These are phyloP conservation scores for Nannochloropsis salina DNA, from an alignment of 108 stramenopile genomes.

Conservation along the genomic window DNA sequence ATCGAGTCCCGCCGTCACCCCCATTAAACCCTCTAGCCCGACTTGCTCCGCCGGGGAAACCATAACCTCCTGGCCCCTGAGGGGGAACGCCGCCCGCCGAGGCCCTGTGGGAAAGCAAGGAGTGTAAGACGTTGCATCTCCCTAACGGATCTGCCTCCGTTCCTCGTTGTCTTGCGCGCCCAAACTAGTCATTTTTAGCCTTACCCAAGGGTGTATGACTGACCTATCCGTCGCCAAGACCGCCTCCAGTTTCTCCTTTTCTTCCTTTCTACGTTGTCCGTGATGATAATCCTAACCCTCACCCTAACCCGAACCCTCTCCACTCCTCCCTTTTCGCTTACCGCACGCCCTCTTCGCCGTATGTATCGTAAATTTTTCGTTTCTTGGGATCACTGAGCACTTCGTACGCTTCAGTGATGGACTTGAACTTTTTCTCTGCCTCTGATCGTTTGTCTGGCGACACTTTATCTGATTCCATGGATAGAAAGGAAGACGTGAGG, in stretches of 20 bases:
- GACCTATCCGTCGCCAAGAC: conserved; percentile 34
- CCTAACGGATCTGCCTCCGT: too few relatives aligned
- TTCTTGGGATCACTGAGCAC: conserved; percentile 71
- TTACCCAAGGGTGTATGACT: too few relatives aligned
- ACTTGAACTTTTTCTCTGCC: conserved; percentile 64
- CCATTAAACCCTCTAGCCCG: conserved; percentile 20
- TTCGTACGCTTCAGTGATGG: conserved; percentile 66
- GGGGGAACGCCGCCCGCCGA: conserved; percentile 56
- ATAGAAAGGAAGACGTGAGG: background rate
- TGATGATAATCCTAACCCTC: too few relatives aligned
- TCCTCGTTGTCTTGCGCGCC: too few relatives aligned
- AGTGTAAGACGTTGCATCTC: too few relatives aligned
- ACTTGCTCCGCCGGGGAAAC: conserved; percentile 38
- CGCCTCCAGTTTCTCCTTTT: background rate
- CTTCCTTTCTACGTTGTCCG: background rate
- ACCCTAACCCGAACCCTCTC: background rate
- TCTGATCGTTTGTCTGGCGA: conserved; percentile 29
- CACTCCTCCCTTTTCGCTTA: background rate
- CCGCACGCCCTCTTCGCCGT: conserved; percentile 55
- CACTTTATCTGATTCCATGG: background rate
- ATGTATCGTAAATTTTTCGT: conserved; percentile 69
- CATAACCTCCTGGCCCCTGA: conserved; percentile 21
- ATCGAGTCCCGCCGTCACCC: background rate
- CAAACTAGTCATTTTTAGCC: too few relatives aligned
- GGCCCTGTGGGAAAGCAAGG: conserved; percentile 45